These are phyloP conservation scores for Hymenoscyphus linearis DNA, from an alignment of 2,329 filamentous ascomycete species.

Conservation along the genomic window DNA sequence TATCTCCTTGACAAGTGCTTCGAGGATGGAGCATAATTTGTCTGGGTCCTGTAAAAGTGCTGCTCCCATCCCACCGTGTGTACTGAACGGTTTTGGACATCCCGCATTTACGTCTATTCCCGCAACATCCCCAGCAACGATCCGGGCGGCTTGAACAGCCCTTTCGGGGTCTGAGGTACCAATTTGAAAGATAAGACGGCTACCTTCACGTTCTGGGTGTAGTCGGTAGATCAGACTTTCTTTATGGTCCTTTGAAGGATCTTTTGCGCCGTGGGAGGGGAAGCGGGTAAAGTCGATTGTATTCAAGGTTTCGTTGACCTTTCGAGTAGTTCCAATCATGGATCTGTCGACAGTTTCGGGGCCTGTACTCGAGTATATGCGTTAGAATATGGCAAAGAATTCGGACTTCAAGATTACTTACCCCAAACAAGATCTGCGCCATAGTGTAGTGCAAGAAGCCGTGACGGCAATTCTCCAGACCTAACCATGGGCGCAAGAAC, in stretches of 20 bases:
- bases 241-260: slow-evolving; percentile 46
- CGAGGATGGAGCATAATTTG: slow-evolving; percentile 74
- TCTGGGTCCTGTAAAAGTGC: slow-evolving; percentile 83
- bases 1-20: slow-evolving; percentile 74
- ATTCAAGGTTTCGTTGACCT: slow-evolving; percentile 67
- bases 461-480: slow-evolving; percentile 89
- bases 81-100: slow-evolving; percentile 97
- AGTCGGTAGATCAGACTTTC: slow-evolving; percentile 78
- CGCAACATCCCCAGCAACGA: slow-evolving; percentile 81
- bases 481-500: slow-evolving; percentile 98
- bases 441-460: slow-evolving; percentile 85
- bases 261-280: slow-evolving; percentile 61
- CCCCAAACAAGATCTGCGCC: slow-evolving; percentile 97
- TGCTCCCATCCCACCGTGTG: slow-evolving; percentile 90
- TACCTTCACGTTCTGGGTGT: slow-evolving; percentile 70
- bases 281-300: slow-evolving; percentile 81
- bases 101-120: slow-evolving; percentile 97
- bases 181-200: slow-evolving; percentile 81
- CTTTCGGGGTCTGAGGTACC: slow-evolving; percentile 78
- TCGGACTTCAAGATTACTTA: slow-evolving; percentile 36
- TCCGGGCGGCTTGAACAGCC: slow-evolving; percentile 76
- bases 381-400: background rate
- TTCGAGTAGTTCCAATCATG: slow-evolving; percentile 80
- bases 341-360: slow-evolving; percentile 92
- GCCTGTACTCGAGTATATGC: slow-evolving; percentile 45